phyloP scores from a whole-genome alignment of 164 flowering plant species.

The Chloranthus sessilifolius region DNA sequence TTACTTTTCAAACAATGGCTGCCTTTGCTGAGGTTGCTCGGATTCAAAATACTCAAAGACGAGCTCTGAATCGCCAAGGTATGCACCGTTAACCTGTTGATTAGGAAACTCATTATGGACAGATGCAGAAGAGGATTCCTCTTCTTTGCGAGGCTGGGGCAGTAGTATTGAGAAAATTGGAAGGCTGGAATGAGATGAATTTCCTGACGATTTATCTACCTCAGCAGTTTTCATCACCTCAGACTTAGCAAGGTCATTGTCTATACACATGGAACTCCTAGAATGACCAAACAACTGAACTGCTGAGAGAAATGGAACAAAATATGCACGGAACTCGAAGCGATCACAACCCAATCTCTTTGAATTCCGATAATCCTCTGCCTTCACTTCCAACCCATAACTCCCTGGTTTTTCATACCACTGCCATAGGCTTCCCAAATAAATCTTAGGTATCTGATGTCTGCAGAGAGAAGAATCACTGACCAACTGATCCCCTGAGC shows the following conservation, averaged over 20 bases:
- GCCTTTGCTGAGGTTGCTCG: slow-evolving; percentile 58
- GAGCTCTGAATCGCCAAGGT: slow-evolving; percentile 36
- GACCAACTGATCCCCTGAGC: slow-evolving; percentile 19
- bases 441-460: slow-evolving; percentile 39
- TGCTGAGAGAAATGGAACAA: slow-evolving; percentile 73
- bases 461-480: slow-evolving; percentile 31
- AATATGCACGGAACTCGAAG: slow-evolving; percentile 44
- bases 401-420: slow-evolving; percentile 75
- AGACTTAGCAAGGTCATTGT: slow-evolving; percentile 7
- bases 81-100: slow-evolving; percentile 11
- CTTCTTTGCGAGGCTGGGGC: slow-evolving; percentile 27
- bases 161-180: slow-evolving; percentile 27
- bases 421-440: slow-evolving; percentile 56
- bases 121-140: slow-evolving; percentile 18
- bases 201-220: slow-evolving; percentile 9
- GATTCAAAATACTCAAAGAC: slow-evolving; percentile 70
- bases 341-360: slow-evolving; percentile 30
- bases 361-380: slow-evolving; percentile 27
- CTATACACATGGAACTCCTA: slow-evolving; percentile 10
- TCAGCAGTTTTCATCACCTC: slow-evolving; percentile 14
- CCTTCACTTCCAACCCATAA: slow-evolving; percentile 64
- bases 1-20: slow-evolving; percentile 63
- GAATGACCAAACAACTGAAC: slow-evolving; percentile 56
- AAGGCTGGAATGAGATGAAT: slow-evolving; percentile 12
- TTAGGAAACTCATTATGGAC: slow-evolving; percentile 6